Conservation (phyloP, 31 red algal genomes). For the Porphyra umbilicalis region DNA sequence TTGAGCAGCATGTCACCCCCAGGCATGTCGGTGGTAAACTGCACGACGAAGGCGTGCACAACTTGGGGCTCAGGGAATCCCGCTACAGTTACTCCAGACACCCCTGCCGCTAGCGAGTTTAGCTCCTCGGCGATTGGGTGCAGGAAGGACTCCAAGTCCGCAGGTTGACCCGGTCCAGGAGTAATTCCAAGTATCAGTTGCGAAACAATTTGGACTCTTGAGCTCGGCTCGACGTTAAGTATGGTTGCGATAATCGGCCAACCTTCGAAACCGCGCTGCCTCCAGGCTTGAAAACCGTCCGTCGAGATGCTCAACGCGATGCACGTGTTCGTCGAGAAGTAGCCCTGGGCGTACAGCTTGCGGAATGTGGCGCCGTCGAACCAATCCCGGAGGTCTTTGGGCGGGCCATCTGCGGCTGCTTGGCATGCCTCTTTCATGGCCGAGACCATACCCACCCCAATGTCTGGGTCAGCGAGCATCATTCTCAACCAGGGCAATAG, state of each 20-base stretch:
- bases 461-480: neutral
- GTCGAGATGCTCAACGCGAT: neutral
- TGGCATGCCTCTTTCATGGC: neutral
- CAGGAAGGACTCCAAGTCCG: neutral
- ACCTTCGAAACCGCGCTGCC: no score
- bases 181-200: neutral
- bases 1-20: no score
- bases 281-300: neutral
- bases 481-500: neutral
- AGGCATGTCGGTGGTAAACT: no score
- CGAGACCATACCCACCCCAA: neutral
- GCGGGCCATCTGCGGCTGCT: neutral
- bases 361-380: neutral
- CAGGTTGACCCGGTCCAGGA: neutral
- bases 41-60: no score
- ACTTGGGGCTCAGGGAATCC: no score
- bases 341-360: neutral
- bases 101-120: neutral
- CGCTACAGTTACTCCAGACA: neutral
- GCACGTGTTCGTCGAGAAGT: neutral
- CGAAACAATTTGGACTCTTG: neutral
- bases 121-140: neutral
- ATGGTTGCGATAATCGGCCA: neutral
- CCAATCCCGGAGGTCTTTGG: neutral
- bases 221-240: neutral